Conservation (phyloP, 1,139 yeast genomes). For the Debaryomyces coudertii region DNA sequence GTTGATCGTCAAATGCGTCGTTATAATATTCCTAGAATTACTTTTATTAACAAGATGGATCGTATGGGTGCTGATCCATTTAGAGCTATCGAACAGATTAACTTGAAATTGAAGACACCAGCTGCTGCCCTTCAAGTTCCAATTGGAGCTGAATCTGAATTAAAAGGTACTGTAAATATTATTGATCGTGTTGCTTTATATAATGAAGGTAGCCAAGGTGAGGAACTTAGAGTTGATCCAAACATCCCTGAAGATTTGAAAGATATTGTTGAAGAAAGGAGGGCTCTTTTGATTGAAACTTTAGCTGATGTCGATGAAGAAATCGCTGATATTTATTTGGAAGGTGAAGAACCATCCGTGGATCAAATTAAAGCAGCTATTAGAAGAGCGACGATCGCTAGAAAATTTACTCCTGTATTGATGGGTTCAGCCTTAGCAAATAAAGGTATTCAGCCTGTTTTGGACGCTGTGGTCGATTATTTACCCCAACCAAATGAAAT, state of each 20-base stretch:
- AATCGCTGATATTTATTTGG: conserved; percentile 89
- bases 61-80: conserved; percentile 99
- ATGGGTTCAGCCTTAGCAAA: conserved; percentile 99
- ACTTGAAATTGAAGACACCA: conserved; percentile 81
- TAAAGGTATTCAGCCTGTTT: conserved; percentile 90
- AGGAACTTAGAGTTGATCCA: conserved; percentile 56
- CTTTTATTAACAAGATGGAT: conserved; percentile 97
- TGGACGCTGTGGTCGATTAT: conserved; percentile 95
- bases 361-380: conserved; percentile 87
- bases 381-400: conserved; percentile 94
- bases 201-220: conserved; percentile 94
- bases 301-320: conserved; percentile 98
- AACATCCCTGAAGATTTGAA: conserved; percentile 76
- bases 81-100: conserved; percentile 89
- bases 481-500: conserved; percentile 95
- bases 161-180: conserved; percentile 88
- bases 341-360: conserved; percentile 83
- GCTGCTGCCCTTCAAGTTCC: conserved; percentile 99
- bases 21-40: conserved; percentile 93
- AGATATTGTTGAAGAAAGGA: conserved; percentile 80
- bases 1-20: conserved; percentile 99
- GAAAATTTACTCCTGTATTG: conserved; percentile 95
- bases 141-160: conserved; percentile 85
- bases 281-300: conserved; percentile 83
- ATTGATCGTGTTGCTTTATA: conserved; percentile 84